A percentile compares a stretch with the other conserved stretches of the same genome.
These are phyloP conservation scores for Gamsiella multidivaricata DNA, from an alignment of 192 early-diverging fungal genomes.

Conservation along the genomic window DNA sequence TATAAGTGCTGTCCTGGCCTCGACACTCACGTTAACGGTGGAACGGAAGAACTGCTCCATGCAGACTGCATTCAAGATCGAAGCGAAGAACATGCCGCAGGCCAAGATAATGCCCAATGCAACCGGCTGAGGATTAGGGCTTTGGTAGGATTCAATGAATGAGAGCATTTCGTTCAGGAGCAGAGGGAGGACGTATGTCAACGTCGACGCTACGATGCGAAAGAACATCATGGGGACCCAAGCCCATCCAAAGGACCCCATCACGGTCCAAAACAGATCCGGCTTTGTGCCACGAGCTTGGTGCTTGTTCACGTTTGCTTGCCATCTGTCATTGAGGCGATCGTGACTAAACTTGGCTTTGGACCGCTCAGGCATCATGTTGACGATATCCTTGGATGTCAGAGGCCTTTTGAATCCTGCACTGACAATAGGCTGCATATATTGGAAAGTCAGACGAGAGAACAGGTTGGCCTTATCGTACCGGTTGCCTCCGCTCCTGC, in stretches of 20 bases:
- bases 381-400: conserved; percentile 6
- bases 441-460: conserved; percentile 27
- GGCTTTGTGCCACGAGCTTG: too few relatives aligned
- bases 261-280: background rate
- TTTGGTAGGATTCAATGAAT: conserved; percentile 13
- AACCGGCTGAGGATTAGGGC: conserved; percentile 15
- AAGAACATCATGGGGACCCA: conserved; percentile 27
- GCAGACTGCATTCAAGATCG: background rate
- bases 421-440: conserved; percentile 7
- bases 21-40: conserved; percentile 70
- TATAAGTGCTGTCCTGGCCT: conserved; percentile 58
- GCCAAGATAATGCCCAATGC: conserved; percentile 18
- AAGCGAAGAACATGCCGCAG: conserved; percentile 30
- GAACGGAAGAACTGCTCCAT: conserved; percentile 2
- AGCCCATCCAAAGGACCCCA: conserved; percentile 3
- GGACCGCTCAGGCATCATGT: conserved; percentile 22
- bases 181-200: conserved; percentile 13
- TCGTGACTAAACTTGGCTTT: background rate
- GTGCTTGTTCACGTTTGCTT: conserved; percentile 6
- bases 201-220: background rate
- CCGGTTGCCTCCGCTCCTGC: background rate
- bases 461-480: conserved; percentile 43
- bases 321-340: conserved; percentile 5
- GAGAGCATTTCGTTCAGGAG: conserved; percentile 19
- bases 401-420: conserved; percentile 27